Conservation (phyloP, 345 rosid species). For the Ceriops zippeliana region DNA sequence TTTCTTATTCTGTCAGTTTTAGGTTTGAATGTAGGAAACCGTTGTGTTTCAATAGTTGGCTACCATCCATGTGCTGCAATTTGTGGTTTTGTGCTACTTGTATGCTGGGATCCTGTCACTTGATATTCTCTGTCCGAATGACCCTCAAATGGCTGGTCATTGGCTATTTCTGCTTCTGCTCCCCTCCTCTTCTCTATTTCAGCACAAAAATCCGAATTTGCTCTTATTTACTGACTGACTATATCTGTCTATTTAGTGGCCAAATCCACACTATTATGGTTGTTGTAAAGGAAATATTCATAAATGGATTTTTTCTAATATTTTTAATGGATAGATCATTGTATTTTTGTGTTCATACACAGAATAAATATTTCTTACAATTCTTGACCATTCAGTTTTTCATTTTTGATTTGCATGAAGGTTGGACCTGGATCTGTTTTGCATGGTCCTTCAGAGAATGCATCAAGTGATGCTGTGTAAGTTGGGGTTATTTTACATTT, state of each 20-base stretch:
- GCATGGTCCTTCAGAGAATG: slow-evolving; percentile 87
- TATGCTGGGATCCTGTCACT: slow-evolving; percentile 1
- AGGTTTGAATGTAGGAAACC: background rate
- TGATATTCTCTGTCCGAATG: background rate
- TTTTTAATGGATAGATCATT: background rate
- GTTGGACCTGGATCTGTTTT: slow-evolving; percentile 88
- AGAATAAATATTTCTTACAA: slow-evolving; percentile 3
- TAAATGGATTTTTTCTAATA: background rate
- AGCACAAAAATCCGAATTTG: background rate
- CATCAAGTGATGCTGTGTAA: slow-evolving; percentile 79
- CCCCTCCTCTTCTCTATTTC: background rate
- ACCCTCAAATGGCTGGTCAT: background rate
- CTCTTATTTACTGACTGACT: background rate
- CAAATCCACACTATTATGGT: no score
- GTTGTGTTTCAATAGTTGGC: background rate
- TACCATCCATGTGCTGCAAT: background rate
- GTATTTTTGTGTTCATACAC: background rate
- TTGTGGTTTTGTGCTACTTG: background rate
- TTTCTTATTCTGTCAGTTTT: background rate
- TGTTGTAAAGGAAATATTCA: no score
- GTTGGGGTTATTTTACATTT: slow-evolving; percentile 30
- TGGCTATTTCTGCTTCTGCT: background rate
- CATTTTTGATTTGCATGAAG: slow-evolving; percentile 40
- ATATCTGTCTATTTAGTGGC: no score
- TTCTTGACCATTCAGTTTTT: slow-evolving; percentile 8